These are phyloP conservation scores for Saccharomycopsis javanensis DNA, from an alignment of 805 yeast species.

Conservation along the genomic window DNA sequence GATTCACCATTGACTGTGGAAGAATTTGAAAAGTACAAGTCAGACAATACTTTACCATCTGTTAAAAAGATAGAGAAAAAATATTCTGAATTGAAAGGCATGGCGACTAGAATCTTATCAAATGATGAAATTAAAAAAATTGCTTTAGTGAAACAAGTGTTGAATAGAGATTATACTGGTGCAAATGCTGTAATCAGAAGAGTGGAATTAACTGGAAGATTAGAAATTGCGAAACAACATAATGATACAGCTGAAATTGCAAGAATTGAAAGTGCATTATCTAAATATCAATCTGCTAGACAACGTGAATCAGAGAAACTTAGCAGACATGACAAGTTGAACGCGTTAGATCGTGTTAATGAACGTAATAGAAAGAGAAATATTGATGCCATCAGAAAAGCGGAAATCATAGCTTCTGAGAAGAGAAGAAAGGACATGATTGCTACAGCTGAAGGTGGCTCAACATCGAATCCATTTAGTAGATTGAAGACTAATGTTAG, in stretches of 20 bases:
- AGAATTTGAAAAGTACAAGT: slow-evolving; percentile 65
- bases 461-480: slow-evolving; percentile 67
- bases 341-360: slow-evolving; percentile 60
- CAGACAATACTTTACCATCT: slow-evolving; percentile 50
- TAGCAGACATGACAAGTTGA: slow-evolving; percentile 24
- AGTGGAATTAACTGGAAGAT: slow-evolving; percentile 59
- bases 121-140: slow-evolving; percentile 68
- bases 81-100: slow-evolving; percentile 46
- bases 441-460: slow-evolving; percentile 25
- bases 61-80: slow-evolving; percentile 56
- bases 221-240: slow-evolving; percentile 63
- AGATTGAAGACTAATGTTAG: slow-evolving; percentile 83
- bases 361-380: slow-evolving; percentile 80
- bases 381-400: slow-evolving; percentile 64
- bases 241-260: slow-evolving; percentile 36
- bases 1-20: slow-evolving; percentile 62
- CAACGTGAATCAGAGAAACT: slow-evolving; percentile 31
- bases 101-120: slow-evolving; percentile 59
- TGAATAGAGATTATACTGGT: slow-evolving; percentile 48
- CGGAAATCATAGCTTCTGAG: slow-evolving; percentile 59
- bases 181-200: slow-evolving; percentile 71
- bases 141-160: slow-evolving; percentile 57
- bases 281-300: slow-evolving; percentile 31
- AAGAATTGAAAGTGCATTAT: slow-evolving; percentile 39
- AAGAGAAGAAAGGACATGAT: slow-evolving; percentile 34